These are phyloP conservation scores for Nicotiana noctiflora DNA, from an alignment of 257 asterid species.

Conservation along the genomic window DNA sequence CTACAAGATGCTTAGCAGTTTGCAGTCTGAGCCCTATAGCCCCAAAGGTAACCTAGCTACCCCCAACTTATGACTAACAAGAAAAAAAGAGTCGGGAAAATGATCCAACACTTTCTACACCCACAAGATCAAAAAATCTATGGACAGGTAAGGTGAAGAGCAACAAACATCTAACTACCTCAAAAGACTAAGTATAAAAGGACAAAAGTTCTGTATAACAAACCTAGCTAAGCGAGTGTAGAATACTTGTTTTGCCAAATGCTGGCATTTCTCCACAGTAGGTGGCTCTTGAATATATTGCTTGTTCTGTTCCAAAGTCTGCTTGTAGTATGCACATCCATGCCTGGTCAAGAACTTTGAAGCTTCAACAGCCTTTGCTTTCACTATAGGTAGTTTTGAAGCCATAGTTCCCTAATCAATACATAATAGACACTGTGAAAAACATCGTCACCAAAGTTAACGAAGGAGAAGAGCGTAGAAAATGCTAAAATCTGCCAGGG, in stretches of 20 bases:
- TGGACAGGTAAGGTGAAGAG: not conserved
- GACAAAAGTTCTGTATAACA: not conserved
- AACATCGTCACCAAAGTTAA: not conserved
- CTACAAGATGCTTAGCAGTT: not conserved
- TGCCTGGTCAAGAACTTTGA: slow-evolving; percentile 18
- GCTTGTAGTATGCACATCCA: slow-evolving; percentile 21
- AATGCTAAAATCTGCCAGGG: not conserved
- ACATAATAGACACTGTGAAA: not conserved
- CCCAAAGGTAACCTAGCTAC: not conserved
- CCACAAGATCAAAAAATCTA: not conserved
- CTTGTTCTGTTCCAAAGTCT: slow-evolving; percentile 20
- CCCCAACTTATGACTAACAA: not conserved
- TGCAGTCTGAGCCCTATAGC: not conserved
- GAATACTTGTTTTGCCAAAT: slow-evolving; percentile 15
- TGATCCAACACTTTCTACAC: not conserved
- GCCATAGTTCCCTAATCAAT: slow-evolving; percentile 16
- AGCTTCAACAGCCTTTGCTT: slow-evolving; percentile 20
- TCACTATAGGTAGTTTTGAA: slow-evolving; percentile 13
- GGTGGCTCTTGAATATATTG: slow-evolving; percentile 25
- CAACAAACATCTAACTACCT: not conserved
- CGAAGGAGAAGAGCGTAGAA: not conserved
- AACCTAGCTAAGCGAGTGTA: slow-evolving; percentile 30
- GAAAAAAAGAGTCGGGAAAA: not conserved
- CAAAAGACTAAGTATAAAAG: not conserved
- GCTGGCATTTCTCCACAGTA: slow-evolving; percentile 24